Conservation (phyloP, 2,329 filamentous ascomycete genomes). For the Teratosphaeria gauchensis region DNA sequence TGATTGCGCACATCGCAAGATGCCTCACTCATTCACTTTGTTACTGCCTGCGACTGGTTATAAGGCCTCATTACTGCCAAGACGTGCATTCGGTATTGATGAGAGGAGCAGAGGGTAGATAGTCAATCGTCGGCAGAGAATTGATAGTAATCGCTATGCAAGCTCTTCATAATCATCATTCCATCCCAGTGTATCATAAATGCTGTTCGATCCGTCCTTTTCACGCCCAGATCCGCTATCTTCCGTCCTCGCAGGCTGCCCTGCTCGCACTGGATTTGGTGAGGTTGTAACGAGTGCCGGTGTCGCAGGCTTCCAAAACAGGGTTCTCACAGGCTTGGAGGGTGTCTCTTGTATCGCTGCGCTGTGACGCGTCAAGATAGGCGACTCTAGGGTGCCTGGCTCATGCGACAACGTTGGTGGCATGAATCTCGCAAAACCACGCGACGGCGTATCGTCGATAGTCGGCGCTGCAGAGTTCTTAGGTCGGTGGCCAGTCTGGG, state of each 20-base stretch:
- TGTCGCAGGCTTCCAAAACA: background rate
- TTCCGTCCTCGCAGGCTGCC: conserved; percentile 5
- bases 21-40: no score
- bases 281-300: conserved; percentile 1
- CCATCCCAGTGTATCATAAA: conserved; percentile 39
- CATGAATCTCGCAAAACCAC: conserved; percentile 27
- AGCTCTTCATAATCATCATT: conserved; percentile 35
- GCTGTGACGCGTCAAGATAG: background rate
- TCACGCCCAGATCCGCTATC: background rate
- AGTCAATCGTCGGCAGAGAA: background rate
- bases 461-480: conserved; percentile 9
- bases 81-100: no score
- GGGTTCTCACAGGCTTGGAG: conserved; percentile 2
- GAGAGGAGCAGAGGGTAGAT: no score
- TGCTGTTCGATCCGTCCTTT: conserved; percentile 2
- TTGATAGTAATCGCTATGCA: conserved; percentile 8
- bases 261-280: conserved; percentile 1
- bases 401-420: conserved; percentile 9
- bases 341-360: conserved; percentile 9
- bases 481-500: conserved; percentile 18
- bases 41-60: no score
- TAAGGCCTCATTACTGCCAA: no score
- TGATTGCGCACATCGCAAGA: no score
- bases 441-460: conserved; percentile 36
- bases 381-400: conserved; percentile 17